Conservation (phyloP, 2,329 filamentous ascomycete species). For the Herpotrichia juniperi region DNA sequence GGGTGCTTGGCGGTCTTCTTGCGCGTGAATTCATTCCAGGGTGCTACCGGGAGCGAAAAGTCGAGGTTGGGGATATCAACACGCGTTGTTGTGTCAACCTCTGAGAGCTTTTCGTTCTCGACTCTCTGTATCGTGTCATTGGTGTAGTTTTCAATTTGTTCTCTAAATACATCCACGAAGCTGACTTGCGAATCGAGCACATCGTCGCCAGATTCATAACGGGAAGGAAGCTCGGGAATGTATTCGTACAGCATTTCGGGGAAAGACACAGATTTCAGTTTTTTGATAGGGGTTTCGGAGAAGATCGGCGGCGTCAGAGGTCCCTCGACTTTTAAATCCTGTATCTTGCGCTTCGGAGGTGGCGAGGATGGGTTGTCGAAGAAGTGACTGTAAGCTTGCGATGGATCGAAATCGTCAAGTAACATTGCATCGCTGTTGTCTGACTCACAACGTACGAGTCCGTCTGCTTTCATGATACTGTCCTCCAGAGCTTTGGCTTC, state of each 20-base stretch:
- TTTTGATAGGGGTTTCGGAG: slow-evolving; percentile 45
- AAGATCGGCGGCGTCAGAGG: slow-evolving; percentile 52
- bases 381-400: slow-evolving; percentile 24
- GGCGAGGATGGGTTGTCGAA: slow-evolving; percentile 8
- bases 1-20: slow-evolving; percentile 11
- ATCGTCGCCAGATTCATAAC: slow-evolving; percentile 21
- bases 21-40: slow-evolving; percentile 52
- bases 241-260: slow-evolving; percentile 42
- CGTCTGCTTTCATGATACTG: slow-evolving; percentile 39
- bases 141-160: slow-evolving; percentile 44
- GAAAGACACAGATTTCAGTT: slow-evolving; percentile 49
- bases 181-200: slow-evolving; percentile 30
- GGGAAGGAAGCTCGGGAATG: slow-evolving; percentile 37
- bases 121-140: slow-evolving; percentile 41
- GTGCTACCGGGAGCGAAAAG: slow-evolving; percentile 48
- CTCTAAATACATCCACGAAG: slow-evolving; percentile 37
- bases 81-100: slow-evolving; percentile 55
- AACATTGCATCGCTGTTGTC: slow-evolving; percentile 40
- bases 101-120: slow-evolving; percentile 54
- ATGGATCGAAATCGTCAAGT: slow-evolving; percentile 31
- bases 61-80: slow-evolving; percentile 57
- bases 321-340: slow-evolving; percentile 53
- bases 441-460: slow-evolving; percentile 37
- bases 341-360: slow-evolving; percentile 37
- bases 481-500: slow-evolving; percentile 43